Evolutionary conservation across 305 asterid genomes (phyloP).

Genomic region (Fraxinus angustifolia): DNA sequence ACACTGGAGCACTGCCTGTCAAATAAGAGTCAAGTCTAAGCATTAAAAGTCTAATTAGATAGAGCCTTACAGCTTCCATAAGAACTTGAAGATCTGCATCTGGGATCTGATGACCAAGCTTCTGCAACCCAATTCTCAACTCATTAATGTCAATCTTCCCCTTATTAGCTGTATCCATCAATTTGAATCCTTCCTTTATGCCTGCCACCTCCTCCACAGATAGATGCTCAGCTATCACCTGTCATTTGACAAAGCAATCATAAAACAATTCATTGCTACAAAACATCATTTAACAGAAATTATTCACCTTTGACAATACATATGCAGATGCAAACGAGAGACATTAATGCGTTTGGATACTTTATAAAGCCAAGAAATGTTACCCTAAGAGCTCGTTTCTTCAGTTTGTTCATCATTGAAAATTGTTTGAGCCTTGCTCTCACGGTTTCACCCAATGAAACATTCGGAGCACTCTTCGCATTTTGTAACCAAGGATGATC

Average conservation of each 20-base stretch:
- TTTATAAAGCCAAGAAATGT: slow-evolving; percentile 9
- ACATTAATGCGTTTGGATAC: not conserved
- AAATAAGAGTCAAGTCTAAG: not conserved
- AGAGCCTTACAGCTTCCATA: slow-evolving; percentile 61
- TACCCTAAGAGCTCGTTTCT: slow-evolving; percentile 75
- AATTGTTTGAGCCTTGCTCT: slow-evolving; percentile 72
- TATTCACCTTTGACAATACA: not conserved
- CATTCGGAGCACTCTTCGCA: slow-evolving; percentile 46
- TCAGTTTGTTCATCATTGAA: slow-evolving; percentile 70
- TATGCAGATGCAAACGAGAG: not conserved
- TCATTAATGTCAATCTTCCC: not conserved
- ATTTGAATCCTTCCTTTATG: not conserved
- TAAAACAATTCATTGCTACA: not conserved
- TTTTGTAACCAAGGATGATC: slow-evolving; percentile 7
- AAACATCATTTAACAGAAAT: slow-evolving; percentile 16
- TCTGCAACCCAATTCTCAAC: slow-evolving; percentile 34
- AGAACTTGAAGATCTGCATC: slow-evolving; percentile 52
- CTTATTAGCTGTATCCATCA: not conserved
- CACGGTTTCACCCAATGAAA: slow-evolving; percentile 66
- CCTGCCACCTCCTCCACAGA: slow-evolving; percentile 47
- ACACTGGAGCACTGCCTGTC: not conserved
- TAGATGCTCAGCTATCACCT: slow-evolving; percentile 77
- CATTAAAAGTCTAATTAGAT: not conserved
- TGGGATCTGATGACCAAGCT: slow-evolving; percentile 65
- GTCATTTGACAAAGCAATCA: slow-evolving; percentile 17